These are phyloP conservation scores for Penicillium brevicompactum DNA, from an alignment of 2,329 filamentous ascomycete genomes.

Conservation along the genomic window DNA sequence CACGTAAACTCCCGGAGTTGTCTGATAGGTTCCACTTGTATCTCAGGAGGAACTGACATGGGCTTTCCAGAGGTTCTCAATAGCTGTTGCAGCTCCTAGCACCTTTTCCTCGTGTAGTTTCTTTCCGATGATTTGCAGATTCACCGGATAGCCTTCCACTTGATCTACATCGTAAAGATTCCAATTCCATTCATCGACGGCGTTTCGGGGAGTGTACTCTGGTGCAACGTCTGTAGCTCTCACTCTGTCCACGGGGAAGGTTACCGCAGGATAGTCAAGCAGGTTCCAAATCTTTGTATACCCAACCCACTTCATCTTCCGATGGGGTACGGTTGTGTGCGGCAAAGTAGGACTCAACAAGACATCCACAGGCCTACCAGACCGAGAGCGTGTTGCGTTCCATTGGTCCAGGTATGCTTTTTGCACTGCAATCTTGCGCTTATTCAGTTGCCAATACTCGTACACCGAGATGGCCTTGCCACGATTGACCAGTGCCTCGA, in stretches of 20 bases:
- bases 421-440: constrained; percentile 55
- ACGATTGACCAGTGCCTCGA: constrained; percentile 58
- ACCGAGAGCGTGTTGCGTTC: constrained; percentile 50
- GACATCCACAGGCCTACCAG: constrained; percentile 56
- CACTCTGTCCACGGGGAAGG: constrained; percentile 57
- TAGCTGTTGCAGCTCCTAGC: constrained; percentile 44
- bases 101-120: constrained; percentile 60
- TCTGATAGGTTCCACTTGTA: not conserved
- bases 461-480: constrained; percentile 61
- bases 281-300: constrained; percentile 67
- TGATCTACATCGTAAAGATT: constrained; percentile 47
- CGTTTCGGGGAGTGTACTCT: constrained; percentile 51
- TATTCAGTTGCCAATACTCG: constrained; percentile 69
- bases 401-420: constrained; percentile 63
- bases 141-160: constrained; percentile 52
- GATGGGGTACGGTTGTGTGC: constrained; percentile 55
- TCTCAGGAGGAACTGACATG: not conserved
- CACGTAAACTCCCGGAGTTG: too few species aligned
- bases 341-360: constrained; percentile 63
- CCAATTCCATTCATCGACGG: constrained; percentile 56
- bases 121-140: constrained; percentile 56
- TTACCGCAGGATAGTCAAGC: constrained; percentile 62
- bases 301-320: constrained; percentile 52
- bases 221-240: constrained; percentile 41
- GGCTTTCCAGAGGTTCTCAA: constrained; percentile 30